phyloP scores from a whole-genome alignment of 257 asterid genomes.

The Phtheirospermum japonicum region DNA sequence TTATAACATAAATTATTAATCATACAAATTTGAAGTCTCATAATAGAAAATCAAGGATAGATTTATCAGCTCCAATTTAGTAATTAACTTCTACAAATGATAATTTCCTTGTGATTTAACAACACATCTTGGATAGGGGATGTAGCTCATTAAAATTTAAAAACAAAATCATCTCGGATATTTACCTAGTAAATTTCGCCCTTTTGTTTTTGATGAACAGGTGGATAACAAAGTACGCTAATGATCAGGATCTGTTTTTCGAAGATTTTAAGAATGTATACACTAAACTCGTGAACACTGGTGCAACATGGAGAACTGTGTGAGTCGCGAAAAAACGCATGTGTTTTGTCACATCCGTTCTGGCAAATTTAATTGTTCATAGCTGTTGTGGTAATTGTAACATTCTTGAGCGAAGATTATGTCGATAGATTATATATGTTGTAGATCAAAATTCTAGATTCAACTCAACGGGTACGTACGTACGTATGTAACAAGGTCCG shows the following conservation, averaged over 20 bases:
- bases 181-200: background rate
- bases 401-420: background rate
- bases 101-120: constrained; percentile 8
- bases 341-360: constrained; percentile 1
- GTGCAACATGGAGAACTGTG: constrained; percentile 65
- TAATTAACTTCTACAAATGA: constrained; percentile 2
- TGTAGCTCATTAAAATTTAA: no score
- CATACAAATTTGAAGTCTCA: background rate
- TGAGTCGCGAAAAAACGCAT: constrained; percentile 26
- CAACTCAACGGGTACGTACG: no score
- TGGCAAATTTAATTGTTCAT: background rate
- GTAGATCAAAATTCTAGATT: no score
- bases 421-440: background rate
- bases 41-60: background rate
- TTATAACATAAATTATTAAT: no score
- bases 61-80: background rate
- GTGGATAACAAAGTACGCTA: constrained; percentile 90
- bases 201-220: constrained; percentile 34
- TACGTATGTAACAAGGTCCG: constrained; percentile 26
- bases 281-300: constrained; percentile 69
- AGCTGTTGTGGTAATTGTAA: background rate
- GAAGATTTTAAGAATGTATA: constrained; percentile 76
- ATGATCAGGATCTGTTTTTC: constrained; percentile 65
- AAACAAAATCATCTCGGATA: no score
- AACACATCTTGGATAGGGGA: background rate